Conservation (phyloP, 345 rosid genomes). For the Euclidium syriacum region DNA sequence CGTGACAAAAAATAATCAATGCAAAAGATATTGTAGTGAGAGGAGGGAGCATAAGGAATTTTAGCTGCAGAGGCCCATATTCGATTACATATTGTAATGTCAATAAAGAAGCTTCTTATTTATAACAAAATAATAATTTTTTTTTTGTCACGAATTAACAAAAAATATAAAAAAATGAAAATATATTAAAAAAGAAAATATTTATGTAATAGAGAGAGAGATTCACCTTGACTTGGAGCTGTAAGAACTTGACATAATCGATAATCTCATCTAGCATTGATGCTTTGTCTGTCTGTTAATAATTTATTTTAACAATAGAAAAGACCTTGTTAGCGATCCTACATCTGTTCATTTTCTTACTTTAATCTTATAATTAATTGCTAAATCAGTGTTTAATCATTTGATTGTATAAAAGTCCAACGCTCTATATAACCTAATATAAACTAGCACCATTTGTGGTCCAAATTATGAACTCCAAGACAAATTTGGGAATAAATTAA, state of each 20-base stretch:
- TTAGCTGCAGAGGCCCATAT: conserved; percentile 23
- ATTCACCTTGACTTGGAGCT: conserved; percentile 98
- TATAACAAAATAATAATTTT: neutral
- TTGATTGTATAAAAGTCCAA: conserved; percentile 30
- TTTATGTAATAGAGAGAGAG: neutral
- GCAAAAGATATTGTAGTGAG: no score
- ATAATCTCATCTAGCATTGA: conserved; percentile 99
- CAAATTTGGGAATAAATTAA: neutral
- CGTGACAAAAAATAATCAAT: no score
- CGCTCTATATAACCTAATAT: conserved; percentile 16
- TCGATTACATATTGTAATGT: conserved; percentile 28
- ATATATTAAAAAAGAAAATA: neutral
- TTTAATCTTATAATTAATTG: neutral
- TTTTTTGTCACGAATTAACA: no score
- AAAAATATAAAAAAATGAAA: neutral
- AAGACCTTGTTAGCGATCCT: conserved; percentile 7
- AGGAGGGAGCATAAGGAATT: conserved; percentile 30
- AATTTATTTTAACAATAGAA: conserved; percentile 14
- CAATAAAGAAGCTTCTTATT: conserved; percentile 30
- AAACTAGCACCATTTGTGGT: conserved; percentile 18
- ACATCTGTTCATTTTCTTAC: conserved; percentile 8
- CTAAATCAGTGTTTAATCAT: conserved; percentile 35
- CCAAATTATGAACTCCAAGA: conserved; percentile 22
- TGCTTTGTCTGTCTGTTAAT: conserved; percentile 98
- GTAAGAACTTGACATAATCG: conserved; percentile 96